Evolutionary conservation across 768 basidiomycete species (phyloP), one percentile per base, ranked within the genome.

Genomic region (Hygrophorus pudorinus): DNA sequence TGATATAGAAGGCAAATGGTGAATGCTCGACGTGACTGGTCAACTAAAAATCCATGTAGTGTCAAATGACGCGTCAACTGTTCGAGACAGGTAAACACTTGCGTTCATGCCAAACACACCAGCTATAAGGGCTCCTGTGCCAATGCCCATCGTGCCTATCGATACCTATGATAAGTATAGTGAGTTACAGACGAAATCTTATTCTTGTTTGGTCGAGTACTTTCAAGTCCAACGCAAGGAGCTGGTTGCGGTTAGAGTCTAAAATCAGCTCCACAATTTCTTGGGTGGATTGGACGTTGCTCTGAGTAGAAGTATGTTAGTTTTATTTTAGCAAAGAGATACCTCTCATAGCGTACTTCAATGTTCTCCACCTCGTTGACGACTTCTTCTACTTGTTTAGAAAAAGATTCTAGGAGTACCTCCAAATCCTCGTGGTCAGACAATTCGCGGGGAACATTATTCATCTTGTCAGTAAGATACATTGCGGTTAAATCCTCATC

Each of bases 71-170:
- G 39, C 24, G 27, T 21, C 44, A 13, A 35, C 34, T 48, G 34
- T 20, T 39, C 40, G 38, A 31, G 37, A 43, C 30, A 8, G 31
- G 16, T 5, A 10, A 38, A 18, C 35, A 14, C 87, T 56, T 57
- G 93, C 91, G 61, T 96, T 97, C 93, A 97, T 97, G 12, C 93
- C 93, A 53, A 97, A 94, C 3, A 96, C 57, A 4, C 93, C 92
- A 38, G 91, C 91, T 5, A 94, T 66, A 29, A 97, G 69, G 12
- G 93, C 90, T 2, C 93, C 92, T 21, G 81, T 75, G 9, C 93
- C 93, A 46, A 98, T 73, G 0, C 94, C 94, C 66, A 97, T 79
- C 0, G 94, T 98, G 29, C 78, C 77, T 47, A 98, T 97, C n/a
- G 91, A 93, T 10, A 96, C 79, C 83, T 86, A 46, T 1, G n/a